Evolutionary conservation across 371 early-diverging fungal genomes (phyloP).

Genomic region (Mortierella sp.): DNA sequence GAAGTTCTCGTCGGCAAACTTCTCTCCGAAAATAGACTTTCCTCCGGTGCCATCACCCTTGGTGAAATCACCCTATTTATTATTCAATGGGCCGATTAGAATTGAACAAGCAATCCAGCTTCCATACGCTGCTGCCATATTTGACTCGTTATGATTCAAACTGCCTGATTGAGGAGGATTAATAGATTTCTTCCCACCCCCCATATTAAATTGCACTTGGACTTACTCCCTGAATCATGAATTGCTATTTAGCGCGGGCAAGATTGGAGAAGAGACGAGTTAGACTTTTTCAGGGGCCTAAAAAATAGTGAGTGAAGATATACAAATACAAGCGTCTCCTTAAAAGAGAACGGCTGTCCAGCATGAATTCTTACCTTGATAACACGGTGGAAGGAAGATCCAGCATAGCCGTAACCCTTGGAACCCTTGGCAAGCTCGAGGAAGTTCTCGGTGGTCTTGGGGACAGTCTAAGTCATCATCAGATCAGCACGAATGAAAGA

Average conservation of each 20-base stretch:
- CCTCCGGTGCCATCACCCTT: slow-evolving; percentile 95
- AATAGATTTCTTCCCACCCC: background rate
- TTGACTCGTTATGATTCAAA: slow-evolving; percentile 6
- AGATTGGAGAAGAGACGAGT: background rate
- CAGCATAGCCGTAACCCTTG: slow-evolving; percentile 91
- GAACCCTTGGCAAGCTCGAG: slow-evolving; percentile 85
- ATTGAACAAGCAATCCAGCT: background rate
- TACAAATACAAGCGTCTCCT: background rate
- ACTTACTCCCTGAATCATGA: slow-evolving; percentile 82
- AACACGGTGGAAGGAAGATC: slow-evolving; percentile 91
- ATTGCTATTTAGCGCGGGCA: slow-evolving; percentile 56
- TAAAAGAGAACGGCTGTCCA: background rate
- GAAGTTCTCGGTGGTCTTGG: slow-evolving; percentile 95
- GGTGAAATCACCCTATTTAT: slow-evolving; percentile 82
- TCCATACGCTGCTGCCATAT: too few species aligned
- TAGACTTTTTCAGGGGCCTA: background rate
- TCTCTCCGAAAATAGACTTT: slow-evolving; percentile 91
- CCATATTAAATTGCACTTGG: background rate
- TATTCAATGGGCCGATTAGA: background rate
- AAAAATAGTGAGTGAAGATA: background rate
- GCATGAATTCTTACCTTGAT: slow-evolving; percentile 66
- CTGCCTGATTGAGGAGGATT: too few species aligned
- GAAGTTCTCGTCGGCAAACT: slow-evolving; percentile 98
- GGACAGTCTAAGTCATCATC: slow-evolving; percentile 70
- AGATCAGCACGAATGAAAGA: background rate